Percentiles rank a stretch among this genome's conserved stretches.
phyloP scores from a whole-genome alignment of 2,329 filamentous ascomycete species.

The Elsinoe australis region DNA sequence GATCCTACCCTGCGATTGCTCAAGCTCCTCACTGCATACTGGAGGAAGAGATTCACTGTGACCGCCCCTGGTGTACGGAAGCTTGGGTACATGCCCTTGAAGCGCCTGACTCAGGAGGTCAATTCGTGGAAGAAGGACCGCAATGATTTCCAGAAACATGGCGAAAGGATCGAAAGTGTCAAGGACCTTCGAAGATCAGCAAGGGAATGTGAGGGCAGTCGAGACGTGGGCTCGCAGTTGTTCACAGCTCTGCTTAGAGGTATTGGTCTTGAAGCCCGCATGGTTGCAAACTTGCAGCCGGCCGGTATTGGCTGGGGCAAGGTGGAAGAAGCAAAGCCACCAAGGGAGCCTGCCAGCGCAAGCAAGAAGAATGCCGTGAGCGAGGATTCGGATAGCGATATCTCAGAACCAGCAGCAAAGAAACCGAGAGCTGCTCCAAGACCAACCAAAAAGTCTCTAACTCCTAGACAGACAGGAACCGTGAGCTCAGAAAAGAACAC shows the following conservation, averaged over 20 bases:
- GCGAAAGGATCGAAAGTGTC: slow-evolving; percentile 63
- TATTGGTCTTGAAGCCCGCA: slow-evolving; percentile 70
- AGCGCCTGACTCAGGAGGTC: slow-evolving; percentile 64
- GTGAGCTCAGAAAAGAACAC: slow-evolving; percentile 29
- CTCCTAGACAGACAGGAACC: slow-evolving; percentile 23
- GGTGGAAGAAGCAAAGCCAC: slow-evolving; percentile 62
- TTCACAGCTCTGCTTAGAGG: slow-evolving; percentile 80
- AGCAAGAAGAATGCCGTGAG: slow-evolving; percentile 19
- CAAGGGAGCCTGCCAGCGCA: slow-evolving; percentile 33
- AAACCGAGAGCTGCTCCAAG: slow-evolving; percentile 18
- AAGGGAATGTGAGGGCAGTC: slow-evolving; percentile 65
- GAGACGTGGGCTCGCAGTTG: slow-evolving; percentile 80
- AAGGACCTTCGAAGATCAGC: slow-evolving; percentile 63
- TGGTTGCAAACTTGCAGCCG: slow-evolving; percentile 79
- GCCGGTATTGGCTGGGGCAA: slow-evolving; percentile 88
- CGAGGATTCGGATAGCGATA: slow-evolving; percentile 10
- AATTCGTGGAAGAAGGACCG: slow-evolving; percentile 59
- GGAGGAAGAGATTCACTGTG: slow-evolving; percentile 75
- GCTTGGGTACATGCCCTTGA: slow-evolving; percentile 75
- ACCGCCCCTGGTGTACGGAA: slow-evolving; percentile 79
- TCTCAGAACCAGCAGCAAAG: slow-evolving; percentile 6
- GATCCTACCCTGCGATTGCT: slow-evolving; percentile 74
- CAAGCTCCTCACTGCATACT: slow-evolving; percentile 70
- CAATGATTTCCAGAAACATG: slow-evolving; percentile 58
- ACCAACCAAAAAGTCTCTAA: slow-evolving; percentile 18